These are phyloP conservation scores for Myriangium duriaei DNA, from an alignment of 2,329 filamentous ascomycete species.

Conservation along the genomic window DNA sequence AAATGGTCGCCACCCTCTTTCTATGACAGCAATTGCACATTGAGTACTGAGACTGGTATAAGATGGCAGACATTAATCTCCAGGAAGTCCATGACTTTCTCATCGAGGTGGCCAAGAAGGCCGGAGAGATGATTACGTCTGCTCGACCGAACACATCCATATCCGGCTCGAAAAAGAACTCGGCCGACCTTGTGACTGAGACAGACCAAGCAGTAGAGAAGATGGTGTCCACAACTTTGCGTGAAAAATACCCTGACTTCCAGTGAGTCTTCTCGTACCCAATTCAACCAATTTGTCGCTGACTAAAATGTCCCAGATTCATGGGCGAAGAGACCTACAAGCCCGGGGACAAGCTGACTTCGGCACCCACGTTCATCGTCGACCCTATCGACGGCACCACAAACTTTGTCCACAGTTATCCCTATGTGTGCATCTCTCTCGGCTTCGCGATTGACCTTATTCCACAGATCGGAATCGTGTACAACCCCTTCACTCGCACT, in stretches of 20 bases:
- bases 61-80: slow-evolving; percentile 23
- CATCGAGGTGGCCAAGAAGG: slow-evolving; percentile 32
- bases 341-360: slow-evolving; percentile 49
- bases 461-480: slow-evolving; percentile 61
- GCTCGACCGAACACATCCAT: slow-evolving; percentile 30
- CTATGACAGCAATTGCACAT: too few relatives aligned
- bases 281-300: slow-evolving; percentile 1
- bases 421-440: slow-evolving; percentile 63
- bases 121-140: slow-evolving; percentile 34
- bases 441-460: slow-evolving; percentile 52
- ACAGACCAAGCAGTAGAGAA: slow-evolving; percentile 50
- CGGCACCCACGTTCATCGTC: slow-evolving; percentile 63
- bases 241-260: slow-evolving; percentile 40
- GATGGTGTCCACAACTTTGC: slow-evolving; percentile 41
- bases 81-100: slow-evolving; percentile 38
- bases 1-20: too few relatives aligned
- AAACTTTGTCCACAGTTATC: slow-evolving; percentile 69
- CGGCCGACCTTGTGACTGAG: slow-evolving; percentile 51
- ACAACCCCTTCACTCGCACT: slow-evolving; percentile 61
- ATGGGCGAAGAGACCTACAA: slow-evolving; percentile 68
- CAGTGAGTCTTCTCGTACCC: slow-evolving; percentile 23
- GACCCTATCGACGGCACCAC: slow-evolving; percentile 75
- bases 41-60: too few relatives aligned
- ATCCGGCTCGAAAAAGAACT: slow-evolving; percentile 38
- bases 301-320: slow-evolving; percentile 38